Evolutionary conservation across 805 yeast species (phyloP).

Genomic region (Ogataea corticis): DNA sequence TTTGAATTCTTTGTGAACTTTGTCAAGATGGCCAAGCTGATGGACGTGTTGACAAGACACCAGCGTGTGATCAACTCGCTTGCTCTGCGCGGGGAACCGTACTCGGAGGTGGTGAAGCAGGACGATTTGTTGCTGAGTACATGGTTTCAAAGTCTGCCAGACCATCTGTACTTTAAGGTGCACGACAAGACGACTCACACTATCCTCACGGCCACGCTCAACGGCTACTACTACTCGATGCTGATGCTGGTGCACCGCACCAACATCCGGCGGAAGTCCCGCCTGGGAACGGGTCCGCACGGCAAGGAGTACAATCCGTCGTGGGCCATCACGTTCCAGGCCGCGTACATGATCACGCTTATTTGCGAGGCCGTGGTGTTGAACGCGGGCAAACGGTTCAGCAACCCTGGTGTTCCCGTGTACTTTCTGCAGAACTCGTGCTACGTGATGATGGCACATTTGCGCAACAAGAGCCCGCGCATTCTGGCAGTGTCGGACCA

Average conservation of each 20-base stretch:
- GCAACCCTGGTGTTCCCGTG: conserved; percentile 51
- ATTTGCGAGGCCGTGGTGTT: conserved; percentile 8
- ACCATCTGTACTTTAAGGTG: conserved; percentile 56
- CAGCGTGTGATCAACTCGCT: conserved; percentile 36
- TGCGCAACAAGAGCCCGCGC: conserved; percentile 11
- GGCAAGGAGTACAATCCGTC: conserved; percentile 51
- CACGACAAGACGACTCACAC: conserved; percentile 38
- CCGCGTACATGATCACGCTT: conserved; percentile 66
- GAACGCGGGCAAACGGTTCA: conserved; percentile 34
- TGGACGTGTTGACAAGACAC: conserved; percentile 71
- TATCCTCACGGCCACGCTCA: conserved; percentile 55
- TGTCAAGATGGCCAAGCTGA: conserved; percentile 66
- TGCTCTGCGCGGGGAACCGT: conserved; percentile 40
- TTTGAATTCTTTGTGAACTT: conserved; percentile 60
- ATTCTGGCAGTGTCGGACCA: conserved; percentile 11
- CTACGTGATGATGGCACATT: conserved; percentile 10
- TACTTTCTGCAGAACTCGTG: conserved; percentile 10
- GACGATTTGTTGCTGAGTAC: conserved; percentile 72
- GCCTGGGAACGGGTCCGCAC: neutral
- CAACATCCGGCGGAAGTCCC: conserved; percentile 45
- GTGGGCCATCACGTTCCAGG: conserved; percentile 80
- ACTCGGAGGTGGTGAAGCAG: conserved; percentile 65
- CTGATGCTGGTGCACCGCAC: conserved; percentile 68
- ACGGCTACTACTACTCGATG: conserved; percentile 67
- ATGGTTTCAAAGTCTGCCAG: conserved; percentile 69